Percentiles rank a stretch among this genome's conserved stretches.
Conservation (phyloP, 495 filamentous ascomycete species). For the Glarea lozoyensis region DNA sequence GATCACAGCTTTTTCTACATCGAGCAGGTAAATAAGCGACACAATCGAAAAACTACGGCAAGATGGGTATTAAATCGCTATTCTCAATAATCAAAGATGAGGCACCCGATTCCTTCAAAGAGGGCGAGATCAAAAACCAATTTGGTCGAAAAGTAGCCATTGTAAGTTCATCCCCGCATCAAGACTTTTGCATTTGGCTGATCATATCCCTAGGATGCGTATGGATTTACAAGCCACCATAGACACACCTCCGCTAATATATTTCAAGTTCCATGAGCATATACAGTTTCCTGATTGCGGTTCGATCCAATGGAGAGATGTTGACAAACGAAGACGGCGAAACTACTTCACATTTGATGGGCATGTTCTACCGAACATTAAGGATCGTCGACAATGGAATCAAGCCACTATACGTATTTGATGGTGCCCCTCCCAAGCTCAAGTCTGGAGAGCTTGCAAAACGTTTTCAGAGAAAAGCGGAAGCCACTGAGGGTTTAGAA, state of each 20-base stretch:
- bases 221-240: slow-evolving; percentile 27
- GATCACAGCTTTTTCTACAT: no score
- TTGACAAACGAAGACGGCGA: slow-evolving; percentile 89
- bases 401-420: slow-evolving; percentile 96
- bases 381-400: slow-evolving; percentile 98
- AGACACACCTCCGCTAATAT: slow-evolving; percentile 18
- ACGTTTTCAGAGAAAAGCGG: slow-evolving; percentile 81
- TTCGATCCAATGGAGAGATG: slow-evolving; percentile 92
- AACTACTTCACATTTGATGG: slow-evolving; percentile 96
- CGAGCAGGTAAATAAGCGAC: no score
- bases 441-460: slow-evolving; percentile 95
- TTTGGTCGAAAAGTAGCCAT: slow-evolving; percentile 97
- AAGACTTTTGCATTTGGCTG: slow-evolving; percentile 7
- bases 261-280: slow-evolving; percentile 84
- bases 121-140: slow-evolving; percentile 95
- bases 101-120: slow-evolving; percentile 86
- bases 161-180: slow-evolving; percentile 42
- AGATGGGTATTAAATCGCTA: slow-evolving; percentile 90
- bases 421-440: slow-evolving; percentile 90
- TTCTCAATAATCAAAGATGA: slow-evolving; percentile 85
- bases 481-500: slow-evolving; percentile 78
- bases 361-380: slow-evolving; percentile 97
- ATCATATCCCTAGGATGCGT: slow-evolving; percentile 65
- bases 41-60: no score
- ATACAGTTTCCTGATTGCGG: slow-evolving; percentile 96